These are phyloP conservation scores for Pestalotiopsis sp. DNA, from an alignment of 2,329 filamentous ascomycete genomes.

Conservation along the genomic window DNA sequence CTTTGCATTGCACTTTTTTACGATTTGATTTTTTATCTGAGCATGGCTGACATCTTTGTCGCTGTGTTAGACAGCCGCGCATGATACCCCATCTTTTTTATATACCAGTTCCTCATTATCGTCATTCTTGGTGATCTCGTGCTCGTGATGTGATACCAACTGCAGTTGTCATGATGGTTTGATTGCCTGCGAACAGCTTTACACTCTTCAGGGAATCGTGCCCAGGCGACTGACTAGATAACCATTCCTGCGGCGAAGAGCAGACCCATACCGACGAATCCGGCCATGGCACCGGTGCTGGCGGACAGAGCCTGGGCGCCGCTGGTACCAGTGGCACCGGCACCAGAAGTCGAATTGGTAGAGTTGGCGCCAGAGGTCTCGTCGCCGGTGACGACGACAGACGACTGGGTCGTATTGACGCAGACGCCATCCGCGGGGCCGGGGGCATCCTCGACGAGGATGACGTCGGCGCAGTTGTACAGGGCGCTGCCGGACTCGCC, in stretches of 20 bases:
- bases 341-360: background rate
- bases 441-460: conserved; percentile 46
- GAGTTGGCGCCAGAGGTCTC: background rate
- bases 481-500: conserved; percentile 61
- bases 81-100: conserved; percentile 9
- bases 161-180: too few relatives aligned
- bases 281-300: conserved; percentile 32
- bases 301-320: conserved; percentile 25
- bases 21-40: background rate
- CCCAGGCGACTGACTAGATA: background rate
- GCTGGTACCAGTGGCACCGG: background rate
- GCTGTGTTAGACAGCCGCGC: background rate
- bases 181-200: background rate
- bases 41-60: background rate
- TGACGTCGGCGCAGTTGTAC: conserved; percentile 78
- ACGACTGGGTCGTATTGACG: conserved; percentile 55
- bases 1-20: background rate
- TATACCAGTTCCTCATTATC: background rate
- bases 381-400: conserved; percentile 32
- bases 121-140: conserved; percentile 9
- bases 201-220: background rate
- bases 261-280: conserved; percentile 40
- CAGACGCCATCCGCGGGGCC: background rate
- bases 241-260: conserved; percentile 40
- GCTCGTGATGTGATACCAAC: conserved; percentile 23